These are phyloP conservation scores for Taphrina pruni DNA, from an alignment of 1,139 yeast species.

Conservation along the genomic window DNA sequence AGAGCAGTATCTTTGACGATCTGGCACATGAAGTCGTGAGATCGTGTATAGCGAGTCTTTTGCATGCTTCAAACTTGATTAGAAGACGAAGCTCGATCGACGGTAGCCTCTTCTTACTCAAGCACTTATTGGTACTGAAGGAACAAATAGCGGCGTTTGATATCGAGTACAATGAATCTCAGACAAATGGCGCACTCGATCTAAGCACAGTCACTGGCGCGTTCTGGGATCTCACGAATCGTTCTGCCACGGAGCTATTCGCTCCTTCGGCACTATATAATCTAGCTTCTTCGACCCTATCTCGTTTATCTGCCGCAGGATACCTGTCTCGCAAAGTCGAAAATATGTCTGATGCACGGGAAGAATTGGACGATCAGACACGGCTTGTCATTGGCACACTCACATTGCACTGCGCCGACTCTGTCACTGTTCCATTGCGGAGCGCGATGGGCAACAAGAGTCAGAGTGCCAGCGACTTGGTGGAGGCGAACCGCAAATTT, in stretches of 20 bases:
- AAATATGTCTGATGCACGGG: slow-evolving; percentile 39
- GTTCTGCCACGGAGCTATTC: slow-evolving; percentile 23
- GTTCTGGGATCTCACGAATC: slow-evolving; percentile 31
- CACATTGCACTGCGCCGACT: slow-evolving; percentile 26
- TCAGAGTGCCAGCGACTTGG: slow-evolving; percentile 15
- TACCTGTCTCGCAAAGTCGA: slow-evolving; percentile 29
- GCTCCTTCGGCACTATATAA: slow-evolving; percentile 27
- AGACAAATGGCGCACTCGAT: slow-evolving; percentile 65
- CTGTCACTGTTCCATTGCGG: slow-evolving; percentile 31
- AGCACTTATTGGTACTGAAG: slow-evolving; percentile 71
- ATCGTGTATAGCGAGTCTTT: slow-evolving; percentile 68
- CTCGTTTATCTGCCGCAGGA: slow-evolving; percentile 29
- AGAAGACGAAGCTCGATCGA: slow-evolving; percentile 59
- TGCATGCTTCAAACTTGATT: slow-evolving; percentile 59
- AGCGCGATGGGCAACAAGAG: slow-evolving; percentile 36
- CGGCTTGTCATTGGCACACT: slow-evolving; percentile 27
- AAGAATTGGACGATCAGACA: slow-evolving; percentile 34
- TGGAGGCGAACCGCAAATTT: slow-evolving; percentile 33
- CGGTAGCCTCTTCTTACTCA: slow-evolving; percentile 69
- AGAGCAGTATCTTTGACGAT: slow-evolving; percentile 79
- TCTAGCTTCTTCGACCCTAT: slow-evolving; percentile 28
- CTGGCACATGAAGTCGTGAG: slow-evolving; percentile 87
- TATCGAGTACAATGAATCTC: slow-evolving; percentile 73
- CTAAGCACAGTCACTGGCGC: slow-evolving; percentile 65
- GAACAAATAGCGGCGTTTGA: slow-evolving; percentile 79